Conservation (phyloP, 495 filamentous ascomycete species). For the Aspergillus avenaceus region DNA sequence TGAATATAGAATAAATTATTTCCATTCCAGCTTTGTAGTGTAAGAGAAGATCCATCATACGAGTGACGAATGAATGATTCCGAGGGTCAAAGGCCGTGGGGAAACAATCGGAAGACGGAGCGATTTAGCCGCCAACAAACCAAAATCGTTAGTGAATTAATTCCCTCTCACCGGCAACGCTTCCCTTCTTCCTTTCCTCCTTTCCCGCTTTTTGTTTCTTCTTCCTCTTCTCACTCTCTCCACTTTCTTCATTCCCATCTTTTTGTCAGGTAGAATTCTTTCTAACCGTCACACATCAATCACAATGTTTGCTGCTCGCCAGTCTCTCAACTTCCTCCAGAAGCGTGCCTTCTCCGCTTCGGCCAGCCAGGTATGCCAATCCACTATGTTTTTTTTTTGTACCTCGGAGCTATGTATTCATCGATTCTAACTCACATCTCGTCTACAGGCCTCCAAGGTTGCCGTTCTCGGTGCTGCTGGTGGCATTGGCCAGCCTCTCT, state of each 20-base stretch:
- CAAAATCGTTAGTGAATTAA: slow-evolving; percentile 2
- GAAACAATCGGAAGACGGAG: slow-evolving; percentile 15
- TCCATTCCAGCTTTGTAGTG: too few relatives aligned
- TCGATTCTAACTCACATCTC: slow-evolving; percentile 29
- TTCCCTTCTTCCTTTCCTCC: slow-evolving; percentile 16
- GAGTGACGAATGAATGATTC: neutral
- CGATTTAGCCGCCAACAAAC: slow-evolving; percentile 12
- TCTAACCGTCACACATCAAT: slow-evolving; percentile 12
- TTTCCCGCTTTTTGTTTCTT: slow-evolving; percentile 10
- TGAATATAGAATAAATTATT: neutral
- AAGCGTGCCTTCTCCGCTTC: slow-evolving; percentile 92
- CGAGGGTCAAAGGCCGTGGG: slow-evolving; percentile 10
- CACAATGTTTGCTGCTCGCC: slow-evolving; percentile 76
- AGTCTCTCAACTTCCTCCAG: slow-evolving; percentile 68
- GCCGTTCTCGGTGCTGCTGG: slow-evolving; percentile 92
- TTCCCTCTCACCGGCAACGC: slow-evolving; percentile 24
- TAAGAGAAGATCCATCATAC: too few relatives aligned
- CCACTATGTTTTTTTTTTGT: slow-evolving; percentile 6
- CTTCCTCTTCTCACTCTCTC: slow-evolving; percentile 3
- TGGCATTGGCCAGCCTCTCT: slow-evolving; percentile 97
- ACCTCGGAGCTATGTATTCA: slow-evolving; percentile 11
- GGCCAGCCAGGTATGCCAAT: slow-evolving; percentile 70
- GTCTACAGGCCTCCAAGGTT: slow-evolving; percentile 83
- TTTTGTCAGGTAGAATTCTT: slow-evolving; percentile 15
- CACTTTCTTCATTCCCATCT: slow-evolving; percentile 8